Conservation (phyloP, 2,329 filamentous ascomycete genomes). For the Sporothrix dimorphospora region DNA sequence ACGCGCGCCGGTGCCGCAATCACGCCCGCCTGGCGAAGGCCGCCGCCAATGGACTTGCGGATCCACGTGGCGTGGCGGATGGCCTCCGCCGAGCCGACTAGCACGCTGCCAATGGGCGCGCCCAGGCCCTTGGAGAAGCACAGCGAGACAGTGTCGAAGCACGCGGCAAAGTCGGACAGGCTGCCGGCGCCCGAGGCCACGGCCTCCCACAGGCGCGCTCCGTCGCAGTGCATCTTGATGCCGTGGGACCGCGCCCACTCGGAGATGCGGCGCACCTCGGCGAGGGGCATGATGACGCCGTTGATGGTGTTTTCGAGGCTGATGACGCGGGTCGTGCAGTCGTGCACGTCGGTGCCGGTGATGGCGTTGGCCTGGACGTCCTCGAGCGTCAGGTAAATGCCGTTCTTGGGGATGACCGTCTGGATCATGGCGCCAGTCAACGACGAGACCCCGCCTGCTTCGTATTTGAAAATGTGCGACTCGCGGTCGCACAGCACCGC, state of each 20-base stretch:
- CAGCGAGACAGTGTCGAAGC: slow-evolving; percentile 62
- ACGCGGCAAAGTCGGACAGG: slow-evolving; percentile 47
- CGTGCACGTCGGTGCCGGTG: slow-evolving; percentile 71
- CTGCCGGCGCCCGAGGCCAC: slow-evolving; percentile 49
- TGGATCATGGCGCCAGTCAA: slow-evolving; percentile 73
- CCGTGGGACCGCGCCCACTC: slow-evolving; percentile 64
- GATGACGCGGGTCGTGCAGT: slow-evolving; percentile 79
- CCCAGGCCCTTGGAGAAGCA: slow-evolving; percentile 59
- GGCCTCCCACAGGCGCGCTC: slow-evolving; percentile 56
- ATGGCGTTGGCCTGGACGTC: slow-evolving; percentile 71
- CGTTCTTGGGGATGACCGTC: slow-evolving; percentile 69
- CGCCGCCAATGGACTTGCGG: slow-evolving; percentile 79
- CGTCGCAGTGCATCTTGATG: slow-evolving; percentile 55
- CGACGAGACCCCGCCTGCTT: slow-evolving; percentile 61
- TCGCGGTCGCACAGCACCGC: slow-evolving; percentile 77
- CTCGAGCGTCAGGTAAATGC: slow-evolving; percentile 72
- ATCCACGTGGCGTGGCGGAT: slow-evolving; percentile 74
- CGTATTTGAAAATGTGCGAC: slow-evolving; percentile 73
- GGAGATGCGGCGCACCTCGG: slow-evolving; percentile 69
- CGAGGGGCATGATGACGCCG: slow-evolving; percentile 76
- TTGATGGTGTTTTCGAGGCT: slow-evolving; percentile 84
- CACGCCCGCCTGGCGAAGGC: slow-evolving; percentile 74
- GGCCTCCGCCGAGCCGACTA: slow-evolving; percentile 53
- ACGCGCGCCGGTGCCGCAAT: slow-evolving; percentile 75
- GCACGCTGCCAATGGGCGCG: slow-evolving; percentile 54